phyloP scores from a whole-genome alignment of 2,329 filamentous ascomycete species.

The Claviceps quebecensis region DNA sequence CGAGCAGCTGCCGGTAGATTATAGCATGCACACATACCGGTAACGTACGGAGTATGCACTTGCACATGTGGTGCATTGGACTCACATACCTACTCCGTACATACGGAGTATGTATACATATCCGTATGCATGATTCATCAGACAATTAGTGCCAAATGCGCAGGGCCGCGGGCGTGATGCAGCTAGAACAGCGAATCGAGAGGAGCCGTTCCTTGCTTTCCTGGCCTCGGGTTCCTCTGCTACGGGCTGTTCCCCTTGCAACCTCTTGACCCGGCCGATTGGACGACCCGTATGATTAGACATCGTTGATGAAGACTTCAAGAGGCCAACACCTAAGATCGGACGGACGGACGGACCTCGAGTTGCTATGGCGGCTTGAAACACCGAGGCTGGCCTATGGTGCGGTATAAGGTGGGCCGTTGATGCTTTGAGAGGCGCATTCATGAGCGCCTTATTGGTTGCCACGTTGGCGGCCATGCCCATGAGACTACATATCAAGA shows the following conservation, averaged over 20 bases:
- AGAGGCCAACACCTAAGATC: no score
- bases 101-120: no score
- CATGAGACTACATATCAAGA: background rate
- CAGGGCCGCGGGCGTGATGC: background rate
- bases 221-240: background rate
- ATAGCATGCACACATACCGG: no score
- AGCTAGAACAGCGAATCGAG: background rate
- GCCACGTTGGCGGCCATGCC: background rate
- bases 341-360: no score
- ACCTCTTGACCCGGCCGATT: background rate
- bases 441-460: background rate
- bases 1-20: no score
- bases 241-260: no score
- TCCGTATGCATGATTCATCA: background rate
- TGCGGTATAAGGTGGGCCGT: background rate
- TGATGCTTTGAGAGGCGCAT: background rate
- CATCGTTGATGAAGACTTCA: no score
- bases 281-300: no score
- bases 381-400: background rate
- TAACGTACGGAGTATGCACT: background rate
- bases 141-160: background rate
- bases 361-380: background rate
- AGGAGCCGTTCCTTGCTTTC: background rate
- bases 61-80: background rate
- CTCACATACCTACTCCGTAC: no score